A percentile compares a stretch with the other conserved stretches of the same genome.
Evolutionary conservation across 164 flowering plant species (phyloP).

Genomic region (Magnolia sinica): DNA sequence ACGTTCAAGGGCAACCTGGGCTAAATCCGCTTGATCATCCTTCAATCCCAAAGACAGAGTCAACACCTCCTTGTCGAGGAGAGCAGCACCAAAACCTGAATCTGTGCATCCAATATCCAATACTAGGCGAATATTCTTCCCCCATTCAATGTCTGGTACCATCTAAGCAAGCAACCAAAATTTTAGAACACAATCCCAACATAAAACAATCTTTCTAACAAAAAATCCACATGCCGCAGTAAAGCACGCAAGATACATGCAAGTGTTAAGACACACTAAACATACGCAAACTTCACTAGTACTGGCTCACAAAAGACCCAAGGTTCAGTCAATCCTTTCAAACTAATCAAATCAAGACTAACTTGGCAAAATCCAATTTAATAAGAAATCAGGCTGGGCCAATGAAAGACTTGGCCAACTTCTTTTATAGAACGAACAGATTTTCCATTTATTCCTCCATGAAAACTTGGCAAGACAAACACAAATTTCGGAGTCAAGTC

Average conservation of each 20-base stretch:
- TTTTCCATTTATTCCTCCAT: background rate
- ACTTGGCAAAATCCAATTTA: background rate
- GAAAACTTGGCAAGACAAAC: background rate
- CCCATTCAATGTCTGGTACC: conserved; percentile 99
- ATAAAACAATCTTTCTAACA: background rate
- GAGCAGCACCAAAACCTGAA: conserved; percentile 68
- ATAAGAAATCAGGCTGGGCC: background rate
- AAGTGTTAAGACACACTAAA: background rate
- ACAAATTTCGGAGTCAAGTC: background rate
- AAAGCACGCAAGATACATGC: background rate
- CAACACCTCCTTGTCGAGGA: conserved; percentile 80
- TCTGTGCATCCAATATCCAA: conserved; percentile 83
- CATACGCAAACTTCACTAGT: background rate
- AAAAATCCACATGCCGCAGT: background rate
- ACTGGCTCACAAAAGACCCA: background rate
- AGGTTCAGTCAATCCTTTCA: background rate
- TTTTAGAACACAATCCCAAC: conserved; percentile 1
- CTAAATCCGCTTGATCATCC: conserved; percentile 79
- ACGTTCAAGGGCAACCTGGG: conserved; percentile 90
- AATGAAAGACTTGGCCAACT: background rate
- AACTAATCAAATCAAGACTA: background rate
- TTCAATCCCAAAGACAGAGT: conserved; percentile 77
- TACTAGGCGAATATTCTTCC: conserved; percentile 82
- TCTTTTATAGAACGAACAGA: background rate
- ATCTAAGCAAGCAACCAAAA: conserved; percentile 43